Evolutionary conservation across 805 yeast genomes (phyloP).

Genomic region (Teunomyces panamensis): DNA sequence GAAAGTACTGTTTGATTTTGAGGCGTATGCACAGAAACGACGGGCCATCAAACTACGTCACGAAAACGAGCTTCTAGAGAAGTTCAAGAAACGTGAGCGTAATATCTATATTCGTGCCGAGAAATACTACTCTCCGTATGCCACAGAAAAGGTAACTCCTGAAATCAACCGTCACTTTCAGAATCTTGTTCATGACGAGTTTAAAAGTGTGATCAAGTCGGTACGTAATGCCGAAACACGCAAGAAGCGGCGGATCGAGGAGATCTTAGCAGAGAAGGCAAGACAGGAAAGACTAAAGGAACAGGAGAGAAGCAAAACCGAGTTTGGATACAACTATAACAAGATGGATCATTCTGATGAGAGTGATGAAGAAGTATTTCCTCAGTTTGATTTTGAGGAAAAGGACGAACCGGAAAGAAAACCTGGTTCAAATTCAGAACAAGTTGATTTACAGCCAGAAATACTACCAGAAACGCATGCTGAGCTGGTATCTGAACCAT

Average conservation of each 20-base stretch:
- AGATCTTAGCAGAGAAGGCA: conserved; percentile 16
- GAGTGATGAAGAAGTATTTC: conserved; percentile 8
- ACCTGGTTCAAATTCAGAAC: too few relatives aligned
- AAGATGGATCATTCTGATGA: conserved; percentile 12
- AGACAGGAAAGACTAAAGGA: conserved; percentile 27
- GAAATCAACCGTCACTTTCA: conserved; percentile 23
- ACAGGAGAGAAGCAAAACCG: conserved; percentile 25
- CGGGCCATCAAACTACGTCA: conserved; percentile 13
- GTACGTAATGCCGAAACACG: conserved; percentile 25
- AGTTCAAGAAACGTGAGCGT: conserved; percentile 18
- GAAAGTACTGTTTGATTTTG: conserved; percentile 47
- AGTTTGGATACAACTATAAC: conserved; percentile 29
- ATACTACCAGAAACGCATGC: too few relatives aligned
- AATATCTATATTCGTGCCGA: conserved; percentile 41
- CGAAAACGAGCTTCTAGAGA: conserved; percentile 13
- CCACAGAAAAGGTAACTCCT: conserved; percentile 17
- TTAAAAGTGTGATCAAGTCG: conserved; percentile 30
- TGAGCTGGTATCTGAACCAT: too few relatives aligned
- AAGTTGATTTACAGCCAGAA: too few relatives aligned
- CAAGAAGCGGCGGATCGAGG: conserved; percentile 12
- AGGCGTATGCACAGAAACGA: conserved; percentile 51
- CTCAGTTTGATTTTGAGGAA: conserved; percentile 12
- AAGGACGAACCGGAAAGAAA: background rate
- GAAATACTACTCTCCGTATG: conserved; percentile 36
- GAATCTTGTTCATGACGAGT: conserved; percentile 22